Evolutionary conservation across 805 yeast genomes (phyloP).

Genomic region (Nakazawaea wickerhamii): DNA sequence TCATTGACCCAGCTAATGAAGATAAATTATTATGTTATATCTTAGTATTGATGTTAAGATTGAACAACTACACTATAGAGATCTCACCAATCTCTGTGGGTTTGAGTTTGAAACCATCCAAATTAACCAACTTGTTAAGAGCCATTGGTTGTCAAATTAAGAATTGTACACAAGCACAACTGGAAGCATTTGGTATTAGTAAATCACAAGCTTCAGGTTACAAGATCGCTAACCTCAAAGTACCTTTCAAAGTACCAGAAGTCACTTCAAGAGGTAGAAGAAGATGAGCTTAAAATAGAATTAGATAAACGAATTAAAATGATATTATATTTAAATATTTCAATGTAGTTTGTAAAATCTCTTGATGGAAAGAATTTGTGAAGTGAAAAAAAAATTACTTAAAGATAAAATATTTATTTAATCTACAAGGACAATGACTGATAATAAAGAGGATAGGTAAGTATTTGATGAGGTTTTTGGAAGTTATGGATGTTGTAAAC

Average conservation of each 20-base stretch:
- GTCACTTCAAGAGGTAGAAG: conserved; percentile 61
- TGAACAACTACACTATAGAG: conserved; percentile 71
- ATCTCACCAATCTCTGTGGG: conserved; percentile 81
- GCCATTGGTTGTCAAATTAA: conserved; percentile 80
- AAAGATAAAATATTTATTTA: too few relatives aligned
- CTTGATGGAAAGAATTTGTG: too few relatives aligned
- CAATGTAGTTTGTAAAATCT: too few relatives aligned
- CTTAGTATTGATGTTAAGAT: conserved; percentile 64
- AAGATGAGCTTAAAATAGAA: conserved; percentile 7
- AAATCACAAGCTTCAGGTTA: conserved; percentile 47
- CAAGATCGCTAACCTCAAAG: conserved; percentile 78
- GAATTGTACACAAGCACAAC: conserved; percentile 66
- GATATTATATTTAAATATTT: too few relatives aligned
- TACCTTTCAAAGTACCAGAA: conserved; percentile 87
- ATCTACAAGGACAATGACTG: background rate
- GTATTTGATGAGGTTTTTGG: background rate
- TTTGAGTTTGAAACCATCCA: conserved; percentile 72
- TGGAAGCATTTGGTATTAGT: conserved; percentile 66
- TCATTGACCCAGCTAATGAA: conserved; percentile 82
- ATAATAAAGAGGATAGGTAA: background rate
- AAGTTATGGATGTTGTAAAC: background rate
- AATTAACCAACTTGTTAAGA: conserved; percentile 60
- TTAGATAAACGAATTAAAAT: background rate
- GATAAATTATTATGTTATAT: conserved; percentile 81
- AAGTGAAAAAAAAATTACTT: background rate